These are phyloP conservation scores for Malus sylvestris DNA, from an alignment of 306 rosid species.

Conservation along the genomic window DNA sequence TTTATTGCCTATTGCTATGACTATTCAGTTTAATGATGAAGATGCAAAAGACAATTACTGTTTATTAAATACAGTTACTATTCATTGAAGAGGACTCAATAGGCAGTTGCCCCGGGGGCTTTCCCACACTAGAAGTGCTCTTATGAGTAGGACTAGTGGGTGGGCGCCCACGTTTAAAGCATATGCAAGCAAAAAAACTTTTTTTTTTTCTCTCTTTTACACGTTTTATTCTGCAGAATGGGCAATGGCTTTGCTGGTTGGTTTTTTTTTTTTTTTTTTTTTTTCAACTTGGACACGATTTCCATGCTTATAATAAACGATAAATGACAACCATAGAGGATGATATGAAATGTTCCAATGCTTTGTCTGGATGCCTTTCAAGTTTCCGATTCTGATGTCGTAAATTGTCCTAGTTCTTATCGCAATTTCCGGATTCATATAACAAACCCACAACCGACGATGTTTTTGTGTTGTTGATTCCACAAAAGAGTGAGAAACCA, in stretches of 20 bases:
- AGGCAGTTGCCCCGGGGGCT: no score
- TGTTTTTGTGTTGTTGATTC: not conserved
- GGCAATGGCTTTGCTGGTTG: not conserved
- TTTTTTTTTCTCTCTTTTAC: not conserved
- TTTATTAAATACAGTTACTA: no score
- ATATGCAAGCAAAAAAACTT: not conserved
- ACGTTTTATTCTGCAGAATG: not conserved
- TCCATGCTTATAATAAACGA: not conserved
- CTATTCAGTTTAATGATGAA: no score
- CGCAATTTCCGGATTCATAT: not conserved
- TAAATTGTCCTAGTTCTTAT: not conserved
- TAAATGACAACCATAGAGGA: not conserved
- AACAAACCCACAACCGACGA: not conserved
- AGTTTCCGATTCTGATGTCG: not conserved
- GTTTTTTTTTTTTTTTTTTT: rapidly evolving
- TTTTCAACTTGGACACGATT: not conserved
- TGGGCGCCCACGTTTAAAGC: not conserved
- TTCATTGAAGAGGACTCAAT: no score
- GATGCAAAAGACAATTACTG: no score
- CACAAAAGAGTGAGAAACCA: not conserved
- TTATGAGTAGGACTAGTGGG: no score
- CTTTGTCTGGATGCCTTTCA: not conserved
- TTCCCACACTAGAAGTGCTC: no score
- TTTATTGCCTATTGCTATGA: no score
- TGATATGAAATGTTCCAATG: not conserved